A percentile compares a stretch with the other conserved stretches of the same genome.
These are phyloP conservation scores for Trifolium fragiferum DNA, from an alignment of 306 rosid species.

Conservation along the genomic window DNA sequence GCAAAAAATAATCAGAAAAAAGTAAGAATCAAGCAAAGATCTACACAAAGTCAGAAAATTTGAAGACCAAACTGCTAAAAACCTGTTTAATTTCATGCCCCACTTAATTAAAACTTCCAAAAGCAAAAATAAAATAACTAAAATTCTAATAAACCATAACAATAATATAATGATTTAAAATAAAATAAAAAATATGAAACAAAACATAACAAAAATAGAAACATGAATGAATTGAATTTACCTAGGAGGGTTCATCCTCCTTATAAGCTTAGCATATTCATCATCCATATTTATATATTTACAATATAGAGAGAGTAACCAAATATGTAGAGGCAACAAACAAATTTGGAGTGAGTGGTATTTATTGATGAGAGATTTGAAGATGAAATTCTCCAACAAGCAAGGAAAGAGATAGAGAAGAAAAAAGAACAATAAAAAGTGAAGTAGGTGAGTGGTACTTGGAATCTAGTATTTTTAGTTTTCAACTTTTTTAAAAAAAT, in stretches of 20 bases:
- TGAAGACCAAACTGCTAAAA: conserved; percentile 15
- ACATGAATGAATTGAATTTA: not conserved
- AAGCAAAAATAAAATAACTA: not conserved
- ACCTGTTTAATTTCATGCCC: no score
- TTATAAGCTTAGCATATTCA: conserved; percentile 57
- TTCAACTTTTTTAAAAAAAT: conserved; percentile 4
- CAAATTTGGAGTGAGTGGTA: not conserved
- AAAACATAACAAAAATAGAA: not conserved
- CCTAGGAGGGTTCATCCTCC: conserved; percentile 58
- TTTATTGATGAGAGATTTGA: conserved; percentile 1
- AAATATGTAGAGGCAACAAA: not conserved
- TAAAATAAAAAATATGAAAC: not conserved
- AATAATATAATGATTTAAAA: not conserved
- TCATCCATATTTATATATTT: conserved; percentile 41
- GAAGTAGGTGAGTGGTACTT: conserved; percentile 38
- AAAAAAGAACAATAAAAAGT: conserved; percentile 27
- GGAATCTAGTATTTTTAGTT: conserved; percentile 32
- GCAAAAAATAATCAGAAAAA: not conserved
- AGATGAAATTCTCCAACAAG: conserved; percentile 38
- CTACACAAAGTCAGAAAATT: not conserved
- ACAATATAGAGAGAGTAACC: conserved; percentile 2
- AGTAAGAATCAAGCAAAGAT: conserved; percentile 28
- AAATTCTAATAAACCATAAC: not conserved
- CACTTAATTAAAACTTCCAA: no score
- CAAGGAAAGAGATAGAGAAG: conserved; percentile 1